These are phyloP conservation scores for Penicillium egyptiacum DNA, from an alignment of 495 filamentous ascomycete genomes.

Conservation along the genomic window DNA sequence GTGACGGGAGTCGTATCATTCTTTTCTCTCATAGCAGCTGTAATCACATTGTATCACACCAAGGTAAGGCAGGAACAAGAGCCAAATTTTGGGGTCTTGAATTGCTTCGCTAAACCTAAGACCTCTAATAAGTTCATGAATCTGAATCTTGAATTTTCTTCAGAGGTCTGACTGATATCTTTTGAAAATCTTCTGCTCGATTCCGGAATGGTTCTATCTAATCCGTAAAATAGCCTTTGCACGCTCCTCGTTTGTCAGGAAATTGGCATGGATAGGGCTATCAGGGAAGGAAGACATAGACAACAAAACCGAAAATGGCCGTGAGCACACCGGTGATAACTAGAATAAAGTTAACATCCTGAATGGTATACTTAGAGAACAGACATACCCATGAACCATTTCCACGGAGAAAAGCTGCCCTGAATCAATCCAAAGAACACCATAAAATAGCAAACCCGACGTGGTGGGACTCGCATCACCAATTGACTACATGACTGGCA, in stretches of 20 bases:
- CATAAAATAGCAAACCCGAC: slow-evolving; percentile 42
- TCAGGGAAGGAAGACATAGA: slow-evolving; percentile 57
- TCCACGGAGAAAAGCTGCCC: slow-evolving; percentile 41
- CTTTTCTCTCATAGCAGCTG: slow-evolving; percentile 32
- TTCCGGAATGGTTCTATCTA: slow-evolving; percentile 56
- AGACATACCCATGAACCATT: slow-evolving; percentile 39
- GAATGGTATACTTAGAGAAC: neutral
- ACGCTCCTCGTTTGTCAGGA: slow-evolving; percentile 55
- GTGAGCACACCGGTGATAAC: slow-evolving; percentile 52
- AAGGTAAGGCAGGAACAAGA: slow-evolving; percentile 35
- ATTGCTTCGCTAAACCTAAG: slow-evolving; percentile 33
- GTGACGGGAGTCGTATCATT: slow-evolving; percentile 37
- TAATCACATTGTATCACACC: slow-evolving; percentile 32
- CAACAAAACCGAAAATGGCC: slow-evolving; percentile 49
- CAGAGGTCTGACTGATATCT: slow-evolving; percentile 40
- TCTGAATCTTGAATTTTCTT: neutral
- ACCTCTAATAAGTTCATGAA: neutral
- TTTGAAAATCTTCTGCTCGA: slow-evolving; percentile 59
- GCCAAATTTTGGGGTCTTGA: slow-evolving; percentile 30
- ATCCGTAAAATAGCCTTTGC: slow-evolving; percentile 55
- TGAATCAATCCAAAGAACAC: slow-evolving; percentile 44
- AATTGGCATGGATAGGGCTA: slow-evolving; percentile 56
- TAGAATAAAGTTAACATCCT: slow-evolving; percentile 1
- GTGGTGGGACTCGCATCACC: slow-evolving; percentile 44
- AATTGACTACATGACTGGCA: slow-evolving; percentile 46